Evolutionary conservation across 1,284 basidiomycete species (phyloP).

Genomic region (Leccinum proliferum): DNA sequence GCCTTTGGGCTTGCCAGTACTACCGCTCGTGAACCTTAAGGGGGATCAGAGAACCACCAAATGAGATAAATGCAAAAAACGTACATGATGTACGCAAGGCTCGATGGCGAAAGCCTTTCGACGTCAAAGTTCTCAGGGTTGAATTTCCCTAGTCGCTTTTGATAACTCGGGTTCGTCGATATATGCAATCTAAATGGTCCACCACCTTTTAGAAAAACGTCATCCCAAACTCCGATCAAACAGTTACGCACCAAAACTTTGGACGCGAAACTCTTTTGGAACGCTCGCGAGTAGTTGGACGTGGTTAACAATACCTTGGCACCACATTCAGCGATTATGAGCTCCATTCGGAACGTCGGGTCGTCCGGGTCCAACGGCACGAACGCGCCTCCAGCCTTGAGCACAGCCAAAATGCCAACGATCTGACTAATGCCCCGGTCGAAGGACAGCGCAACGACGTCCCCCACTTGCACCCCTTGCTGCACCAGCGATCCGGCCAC

Average conservation of each 20-base stretch:
- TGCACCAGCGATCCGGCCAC: no score
- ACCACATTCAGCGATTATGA: constrained; percentile 25
- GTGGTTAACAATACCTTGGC: constrained; percentile 26
- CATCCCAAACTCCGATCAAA: neutral
- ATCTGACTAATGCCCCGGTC: constrained; percentile 27
- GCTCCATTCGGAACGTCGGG: constrained; percentile 26
- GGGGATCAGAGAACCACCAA: constrained; percentile 1
- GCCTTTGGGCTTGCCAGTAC: constrained; percentile 24
- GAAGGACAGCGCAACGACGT: constrained; percentile 27
- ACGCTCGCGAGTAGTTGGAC: constrained; percentile 18
- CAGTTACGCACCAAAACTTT: constrained; percentile 19
- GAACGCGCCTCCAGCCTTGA: constrained; percentile 30
- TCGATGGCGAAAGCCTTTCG: constrained; percentile 18
- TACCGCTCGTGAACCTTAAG: constrained; percentile 27
- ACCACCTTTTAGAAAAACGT: neutral
- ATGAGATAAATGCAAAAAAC: neutral
- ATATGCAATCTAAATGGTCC: constrained; percentile 17
- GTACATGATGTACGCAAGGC: constrained; percentile 27
- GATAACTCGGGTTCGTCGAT: constrained; percentile 26
- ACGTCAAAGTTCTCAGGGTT: constrained; percentile 17
- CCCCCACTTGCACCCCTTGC: constrained; percentile 9
- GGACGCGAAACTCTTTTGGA: constrained; percentile 20
- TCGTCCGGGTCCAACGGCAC: constrained; percentile 30
- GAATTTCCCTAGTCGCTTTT: constrained; percentile 15
- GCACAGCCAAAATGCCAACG: constrained; percentile 27